Evolutionary conservation across 106 monocot species (phyloP), one percentile per base, ranked within the genome.

Genomic region (Xerophyta viscosa): DNA sequence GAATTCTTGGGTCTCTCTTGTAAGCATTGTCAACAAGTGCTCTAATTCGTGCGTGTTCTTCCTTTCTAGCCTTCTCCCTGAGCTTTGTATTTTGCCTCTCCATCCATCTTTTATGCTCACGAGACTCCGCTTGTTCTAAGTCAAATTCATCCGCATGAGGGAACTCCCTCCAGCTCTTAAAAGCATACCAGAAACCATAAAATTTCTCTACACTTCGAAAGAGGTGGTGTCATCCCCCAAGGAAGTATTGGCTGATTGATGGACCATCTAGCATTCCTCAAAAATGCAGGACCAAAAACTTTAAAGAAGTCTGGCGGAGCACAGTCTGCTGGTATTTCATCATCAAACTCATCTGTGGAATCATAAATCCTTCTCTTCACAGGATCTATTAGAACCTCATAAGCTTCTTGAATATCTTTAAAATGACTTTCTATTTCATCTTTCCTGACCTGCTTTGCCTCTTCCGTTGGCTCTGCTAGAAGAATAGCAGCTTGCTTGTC

Each of bases 101-200:
- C 87, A 87, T 87, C 92, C 92, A 92, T 57, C 92, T 82, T 59
- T 80, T 87, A 48, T 92, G 87, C 18, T 92, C 87, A 27, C 92
- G 75, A 37, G 78, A 83, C 31, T 92, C 92, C 11, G 92, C 82
- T 62, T 92, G 78, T 42, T 92, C 87, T 8, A 92, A n/a, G 36
- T 92, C 92, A 63, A 83, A 92, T 24, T 92, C 92, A 56, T 92
- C 92, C 6, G 63, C 77, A 63, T 80, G 70, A 0, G 92, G 78
- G 55, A 80, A 93, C 67, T 87, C 92, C 50, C 87, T 83, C 92
- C 92, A 87, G 60, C 87, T 87, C 56, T 87, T 87, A 33, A 93
- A 93, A n/a, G 27, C 21, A 27, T 87, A 93, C 87, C 92, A 93
- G 39, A 87, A 93, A 50, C 75, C 65, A 51, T 93, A 93, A 55